These are phyloP conservation scores for Silybum marianum DNA, from an alignment of 129 eudicot species.

Conservation along the genomic window DNA sequence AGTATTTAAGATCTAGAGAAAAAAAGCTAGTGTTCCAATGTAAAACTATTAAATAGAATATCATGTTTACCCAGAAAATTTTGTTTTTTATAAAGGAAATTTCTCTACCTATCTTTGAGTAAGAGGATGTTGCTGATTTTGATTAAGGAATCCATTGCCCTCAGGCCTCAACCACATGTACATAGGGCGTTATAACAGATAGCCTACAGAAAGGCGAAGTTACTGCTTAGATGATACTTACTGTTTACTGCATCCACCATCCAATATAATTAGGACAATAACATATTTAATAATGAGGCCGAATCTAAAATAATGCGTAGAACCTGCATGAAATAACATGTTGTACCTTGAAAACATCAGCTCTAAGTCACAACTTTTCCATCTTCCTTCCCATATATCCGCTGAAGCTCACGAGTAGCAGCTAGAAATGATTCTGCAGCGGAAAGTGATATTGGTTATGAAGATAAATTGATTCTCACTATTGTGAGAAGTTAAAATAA, in stretches of 20 bases:
- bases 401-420: conserved; percentile 69
- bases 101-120: neutral
- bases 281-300: neutral
- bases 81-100: neutral
- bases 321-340: conserved; percentile 7
- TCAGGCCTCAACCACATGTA: conserved; percentile 8
- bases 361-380: conserved; percentile 38
- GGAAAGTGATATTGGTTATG: conserved; percentile 6
- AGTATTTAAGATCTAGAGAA: neutral
- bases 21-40: conserved; percentile 7
- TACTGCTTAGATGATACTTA: conserved; percentile 21
- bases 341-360: conserved; percentile 36
- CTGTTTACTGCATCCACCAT: conserved; percentile 19
- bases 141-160: conserved; percentile 3
- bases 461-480: conserved; percentile 7
- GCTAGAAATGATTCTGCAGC: conserved; percentile 57
- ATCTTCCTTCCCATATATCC: conserved; percentile 61
- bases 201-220: conserved; percentile 17
- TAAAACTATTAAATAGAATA: conserved; percentile 4
- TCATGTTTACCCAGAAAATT: neutral
- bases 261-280: conserved; percentile 10
- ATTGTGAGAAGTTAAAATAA: neutral
- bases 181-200: conserved; percentile 20
- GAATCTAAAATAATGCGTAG: conserved; percentile 2
- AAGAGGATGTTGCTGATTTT: conserved; percentile 8